phyloP scores from a whole-genome alignment of 306 rosid genomes.

The Ceratonia siliqua region DNA sequence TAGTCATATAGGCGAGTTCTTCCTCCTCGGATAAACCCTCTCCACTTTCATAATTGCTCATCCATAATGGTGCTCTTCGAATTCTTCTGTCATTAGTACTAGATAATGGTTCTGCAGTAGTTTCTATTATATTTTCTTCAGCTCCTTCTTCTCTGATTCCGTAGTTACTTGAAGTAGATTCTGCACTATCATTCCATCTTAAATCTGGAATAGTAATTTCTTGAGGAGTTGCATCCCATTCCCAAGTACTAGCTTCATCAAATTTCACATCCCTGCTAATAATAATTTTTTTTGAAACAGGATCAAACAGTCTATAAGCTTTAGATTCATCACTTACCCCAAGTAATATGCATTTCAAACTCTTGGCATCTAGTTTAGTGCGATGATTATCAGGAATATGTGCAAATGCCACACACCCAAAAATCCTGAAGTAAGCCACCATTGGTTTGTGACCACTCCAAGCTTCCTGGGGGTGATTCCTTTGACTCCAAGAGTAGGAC shows the following conservation, averaged over 20 bases:
- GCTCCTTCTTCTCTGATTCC: no score
- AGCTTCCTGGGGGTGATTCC: no score
- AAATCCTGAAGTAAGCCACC: no score
- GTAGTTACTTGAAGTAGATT: no score
- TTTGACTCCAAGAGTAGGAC: no score
- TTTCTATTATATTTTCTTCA: no score
- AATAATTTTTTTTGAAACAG: not conserved
- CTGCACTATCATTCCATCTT: no score
- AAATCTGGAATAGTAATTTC: no score
- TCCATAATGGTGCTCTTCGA: not conserved
- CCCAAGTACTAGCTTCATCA: not conserved
- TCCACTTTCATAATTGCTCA: not conserved
- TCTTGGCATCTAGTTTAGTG: not conserved
- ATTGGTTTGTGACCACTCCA: no score
- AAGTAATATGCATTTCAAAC: not conserved
- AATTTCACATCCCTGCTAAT: not conserved
- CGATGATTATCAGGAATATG: not conserved
- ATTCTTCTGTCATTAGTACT: not conserved
- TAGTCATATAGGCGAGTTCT: not conserved
- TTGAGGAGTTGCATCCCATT: not conserved
- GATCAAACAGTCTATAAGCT: not conserved
- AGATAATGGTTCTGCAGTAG: no score
- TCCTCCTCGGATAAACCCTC: not conserved
- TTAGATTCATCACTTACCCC: conserved; percentile 8
- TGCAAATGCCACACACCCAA: no score